These are phyloP conservation scores for Bryum argenteum DNA, from an alignment of 225 moss, liverwort and hornwort genomes.

Conservation along the genomic window DNA sequence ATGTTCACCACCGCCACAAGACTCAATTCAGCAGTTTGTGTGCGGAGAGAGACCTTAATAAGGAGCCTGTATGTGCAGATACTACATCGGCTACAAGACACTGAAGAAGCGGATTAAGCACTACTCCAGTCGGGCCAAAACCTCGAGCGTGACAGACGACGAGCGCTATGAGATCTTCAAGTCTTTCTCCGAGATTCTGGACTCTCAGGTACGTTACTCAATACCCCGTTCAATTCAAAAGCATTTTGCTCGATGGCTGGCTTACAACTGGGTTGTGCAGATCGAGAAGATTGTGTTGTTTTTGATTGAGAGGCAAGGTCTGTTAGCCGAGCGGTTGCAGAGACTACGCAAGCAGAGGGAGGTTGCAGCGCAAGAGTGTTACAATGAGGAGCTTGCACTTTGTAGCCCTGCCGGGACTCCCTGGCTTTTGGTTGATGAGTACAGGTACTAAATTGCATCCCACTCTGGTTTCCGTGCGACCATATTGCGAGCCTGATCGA, in stretches of 20 bases:
- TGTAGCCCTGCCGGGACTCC: slow-evolving; percentile 30
- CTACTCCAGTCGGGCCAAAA: slow-evolving; percentile 32
- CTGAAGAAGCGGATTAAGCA: slow-evolving; percentile 55
- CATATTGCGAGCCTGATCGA: too few relatives aligned
- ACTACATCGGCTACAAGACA: slow-evolving; percentile 55
- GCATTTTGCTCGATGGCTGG: too few relatives aligned
- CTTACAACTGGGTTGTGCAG: slow-evolving; percentile 35
- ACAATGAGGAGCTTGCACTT: slow-evolving; percentile 24
- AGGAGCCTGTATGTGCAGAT: slow-evolving; percentile 26
- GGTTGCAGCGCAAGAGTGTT: slow-evolving; percentile 26
- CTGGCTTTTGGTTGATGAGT: slow-evolving; percentile 47
- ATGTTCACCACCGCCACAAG: background rate
- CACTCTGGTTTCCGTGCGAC: background rate
- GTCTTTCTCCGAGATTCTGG: slow-evolving; percentile 58
- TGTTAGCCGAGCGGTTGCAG: slow-evolving; percentile 70
- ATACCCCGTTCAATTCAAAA: too few relatives aligned
- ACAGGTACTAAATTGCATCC: slow-evolving; percentile 31
- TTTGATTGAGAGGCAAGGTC: slow-evolving; percentile 80
- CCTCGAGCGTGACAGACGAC: slow-evolving; percentile 36
- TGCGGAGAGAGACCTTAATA: background rate
- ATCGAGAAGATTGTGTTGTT: slow-evolving; percentile 88
- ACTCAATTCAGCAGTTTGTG: too few relatives aligned
- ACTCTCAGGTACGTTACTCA: slow-evolving; percentile 42
- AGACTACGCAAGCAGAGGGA: slow-evolving; percentile 52
- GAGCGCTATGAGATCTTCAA: slow-evolving; percentile 49